Evolutionary conservation across 495 filamentous ascomycete species (phyloP), one percentile per base, ranked within the genome.

Genomic region (Penicillium simplicissimum): DNA sequence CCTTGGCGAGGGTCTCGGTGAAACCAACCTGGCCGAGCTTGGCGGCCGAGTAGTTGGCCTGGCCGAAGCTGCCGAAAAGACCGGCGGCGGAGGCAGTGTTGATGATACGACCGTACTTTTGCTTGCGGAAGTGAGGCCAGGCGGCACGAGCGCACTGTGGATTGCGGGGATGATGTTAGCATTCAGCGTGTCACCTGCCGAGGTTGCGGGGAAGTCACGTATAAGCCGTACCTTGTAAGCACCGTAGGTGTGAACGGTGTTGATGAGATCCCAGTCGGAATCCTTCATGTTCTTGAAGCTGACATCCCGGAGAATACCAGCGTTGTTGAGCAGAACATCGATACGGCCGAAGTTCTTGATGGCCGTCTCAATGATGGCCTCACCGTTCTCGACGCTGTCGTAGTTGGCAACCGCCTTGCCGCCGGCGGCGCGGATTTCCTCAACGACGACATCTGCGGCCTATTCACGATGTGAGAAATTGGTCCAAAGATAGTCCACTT

Each of bases 241-340:
- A 67, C 95, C 95, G 76, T 89, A 91, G 60, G 97, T 90, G 78
- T 98, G 95, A 48, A 98, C 95, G 72, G 85, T 88, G 73, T 93
- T 88, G 72, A 97, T 88, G 61, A 98, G 77, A 71, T 98, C 96
- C 95, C 96, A 98, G 75, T 98, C 96, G 72, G 87, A 74, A 73
- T 98, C 94, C 73, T 88, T 93, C 92, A 98, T 97, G 78, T 98
- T 98, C 87, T 96, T 96, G 81, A 98, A 98, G 82, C 89, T 92
- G 70, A 98, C 72, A 82, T 98, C 95, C 59, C 95, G 90, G 57
- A 98, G 84, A 70, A 98, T 98, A 71, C 95, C 95, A 60, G 95
- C 95, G 73, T 98, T 98, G 85, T 98, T 98, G 76, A 98, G 86
- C 64, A 98, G 87, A 51, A 98, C 81, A 78, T 98, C 95, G 73